Evolutionary conservation across 768 basidiomycete genomes (phyloP), one percentile per base, ranked within the genome.

Genomic region (Amanita phalloides): DNA sequence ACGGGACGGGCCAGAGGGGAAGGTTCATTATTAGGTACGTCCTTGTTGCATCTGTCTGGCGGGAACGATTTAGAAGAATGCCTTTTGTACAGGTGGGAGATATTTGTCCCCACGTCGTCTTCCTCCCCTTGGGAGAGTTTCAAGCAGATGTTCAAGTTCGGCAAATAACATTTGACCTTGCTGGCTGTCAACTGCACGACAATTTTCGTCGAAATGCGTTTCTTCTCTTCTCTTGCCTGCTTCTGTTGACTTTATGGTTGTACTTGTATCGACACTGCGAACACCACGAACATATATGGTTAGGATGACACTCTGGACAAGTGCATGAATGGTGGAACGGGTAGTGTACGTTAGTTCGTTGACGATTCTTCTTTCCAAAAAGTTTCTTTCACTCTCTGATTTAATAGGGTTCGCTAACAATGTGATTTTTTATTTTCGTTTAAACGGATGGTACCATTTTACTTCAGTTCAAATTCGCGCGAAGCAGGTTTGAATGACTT

Each of bases 21-120:
- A 57, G 54, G 25, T 54, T 64, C 20, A 51, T 63, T 33, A 56
- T 66, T 48, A 59, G 57, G 64, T 66, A 51, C 52, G 63, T 57
- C 32, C 33, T 26, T 20, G 43, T 44, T 36, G 26, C 17, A 4
- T 53, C 33, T 35, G 20, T 49, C 8, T 17, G 21, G 26, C 17
- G 32, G n/a, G 26, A 25, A 6, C 23, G 32, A 35, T 37, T 51
- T 32, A 48, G 38, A 32, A 25, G 13, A 35, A 17, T 28, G n/a
- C 44, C 3, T 11, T 32, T 33, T 48, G n/a, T 55, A 38, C 47
- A 64, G 63, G 36, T 64, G 63, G 63, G 61, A 64, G 54, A 60
- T 64, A 36, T 56, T 58, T 13, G 50, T 56, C 37, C 60, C 61
- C n/a, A 54, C 53, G n/a, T 59, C 60, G 14, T 58, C 60, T 42